Evolutionary conservation across 2,329 filamentous ascomycete genomes (phyloP), one percentile per base, ranked within the genome.

Genomic region (Trichoderma sp.): DNA sequence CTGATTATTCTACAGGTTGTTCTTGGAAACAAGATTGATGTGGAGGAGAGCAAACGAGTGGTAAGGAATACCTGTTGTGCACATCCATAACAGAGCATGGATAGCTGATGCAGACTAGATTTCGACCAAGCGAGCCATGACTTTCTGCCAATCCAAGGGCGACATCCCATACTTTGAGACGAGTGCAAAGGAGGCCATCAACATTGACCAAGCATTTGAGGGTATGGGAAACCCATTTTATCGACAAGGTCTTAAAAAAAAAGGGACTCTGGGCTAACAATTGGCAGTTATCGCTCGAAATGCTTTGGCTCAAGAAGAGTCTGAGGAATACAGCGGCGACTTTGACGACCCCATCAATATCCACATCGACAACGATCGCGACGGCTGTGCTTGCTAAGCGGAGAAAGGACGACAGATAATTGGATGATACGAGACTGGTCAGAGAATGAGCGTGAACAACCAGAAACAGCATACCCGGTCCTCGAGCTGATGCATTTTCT

Each of bases 111-210:
- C 20, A 63, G 26, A 20, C n/a, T 71, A 93, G 91, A 97, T 99
- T 78, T 97, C 94, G 34, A 95, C 92, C 78, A 98, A 98, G 88
- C 90, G 96, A 74, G 96, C 96, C 72, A 95, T 95, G 90, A 95
- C 95, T 15, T 99, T 98, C 82, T 99, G 96, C 83, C 94, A 98
- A 82, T 97, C 94, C 71, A 98, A 98, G 84, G 95, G 95, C 62
- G 94, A 94, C 73, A 98, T 99, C 75, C 96, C 96, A 20, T 99
- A 99, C 84, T 99, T 99, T 79, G 96, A 99, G 89, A 99, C 96
- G 20, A 98, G 95, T 83, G 96, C 96, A 73, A 99, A 99, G 86
- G 96, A 99, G 83, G 96, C 95, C 73, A 92, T 98, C 84, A 99
- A 99, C 80, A 96, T 99, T 57, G 96, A 99, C 83, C 94, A 90